These are phyloP conservation scores for Vigna trinervia DNA, from an alignment of 306 rosid species.

Conservation along the genomic window DNA sequence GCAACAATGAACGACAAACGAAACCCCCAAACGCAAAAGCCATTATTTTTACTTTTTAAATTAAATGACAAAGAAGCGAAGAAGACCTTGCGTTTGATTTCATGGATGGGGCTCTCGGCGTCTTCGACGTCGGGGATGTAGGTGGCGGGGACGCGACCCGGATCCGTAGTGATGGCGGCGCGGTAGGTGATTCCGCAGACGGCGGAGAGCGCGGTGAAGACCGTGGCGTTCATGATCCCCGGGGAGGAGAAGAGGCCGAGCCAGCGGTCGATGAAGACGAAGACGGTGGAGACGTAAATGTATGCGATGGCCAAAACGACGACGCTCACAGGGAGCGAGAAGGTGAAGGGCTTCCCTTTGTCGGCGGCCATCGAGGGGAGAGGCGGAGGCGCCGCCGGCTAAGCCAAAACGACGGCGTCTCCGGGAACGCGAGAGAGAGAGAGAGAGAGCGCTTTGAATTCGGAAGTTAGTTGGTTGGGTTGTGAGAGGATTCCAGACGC, in stretches of 20 bases:
- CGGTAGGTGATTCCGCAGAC: constrained; percentile 66
- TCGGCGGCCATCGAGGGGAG: background rate
- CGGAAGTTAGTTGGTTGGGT: background rate
- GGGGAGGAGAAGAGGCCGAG: constrained; percentile 93
- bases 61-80: background rate
- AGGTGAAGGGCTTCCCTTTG: constrained; percentile 54
- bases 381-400: constrained; percentile 69
- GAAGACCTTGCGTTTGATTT: constrained; percentile 96
- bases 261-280: constrained; percentile 86
- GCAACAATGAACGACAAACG: background rate
- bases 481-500: background rate
- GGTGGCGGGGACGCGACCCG: constrained; percentile 85
- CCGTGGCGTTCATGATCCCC: constrained; percentile 75
- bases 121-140: constrained; percentile 87
- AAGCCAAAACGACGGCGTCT: constrained; percentile 70
- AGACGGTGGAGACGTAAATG: constrained; percentile 78
- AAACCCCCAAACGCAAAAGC: background rate
- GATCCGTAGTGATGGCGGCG: constrained; percentile 68
- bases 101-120: constrained; percentile 67
- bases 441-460: background rate
- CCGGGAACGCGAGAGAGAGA: constrained; percentile 35
- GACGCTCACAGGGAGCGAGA: constrained; percentile 65
- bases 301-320: constrained; percentile 66
- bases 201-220: constrained; percentile 73
- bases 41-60: background rate